These are phyloP conservation scores for Hansfordia pulvinata DNA, from an alignment of 2,329 filamentous ascomycete species.

Conservation along the genomic window DNA sequence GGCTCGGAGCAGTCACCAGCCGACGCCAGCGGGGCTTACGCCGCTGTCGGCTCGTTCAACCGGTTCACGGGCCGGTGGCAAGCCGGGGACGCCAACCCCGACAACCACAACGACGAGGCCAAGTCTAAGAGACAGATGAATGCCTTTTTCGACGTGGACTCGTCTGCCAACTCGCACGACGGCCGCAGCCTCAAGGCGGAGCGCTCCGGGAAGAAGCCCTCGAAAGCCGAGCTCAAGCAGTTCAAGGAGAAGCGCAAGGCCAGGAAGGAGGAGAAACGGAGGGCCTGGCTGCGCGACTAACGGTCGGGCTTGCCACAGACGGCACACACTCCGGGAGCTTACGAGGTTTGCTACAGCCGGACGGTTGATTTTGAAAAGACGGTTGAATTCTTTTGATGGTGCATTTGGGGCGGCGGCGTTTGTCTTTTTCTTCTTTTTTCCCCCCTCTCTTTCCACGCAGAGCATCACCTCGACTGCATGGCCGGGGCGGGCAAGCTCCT, in stretches of 20 bases:
- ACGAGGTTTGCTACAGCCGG: no score
- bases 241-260: constrained; percentile 84
- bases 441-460: no score
- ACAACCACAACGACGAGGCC: constrained; percentile 73
- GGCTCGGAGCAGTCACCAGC: constrained; percentile 18
- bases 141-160: constrained; percentile 91
- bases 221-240: constrained; percentile 74
- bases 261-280: constrained; percentile 86
- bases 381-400: no score
- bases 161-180: constrained; percentile 80
- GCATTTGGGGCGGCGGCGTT: no score
- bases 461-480: no score
- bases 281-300: constrained; percentile 79
- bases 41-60: constrained; percentile 69
- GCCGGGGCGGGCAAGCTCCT: no score
- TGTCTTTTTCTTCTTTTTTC: no score
- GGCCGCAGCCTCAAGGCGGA: constrained; percentile 87
- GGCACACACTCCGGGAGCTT: background rate
- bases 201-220: constrained; percentile 70
- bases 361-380: background rate
- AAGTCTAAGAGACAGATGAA: constrained; percentile 83
- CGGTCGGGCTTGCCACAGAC: background rate
- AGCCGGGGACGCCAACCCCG: constrained; percentile 48
- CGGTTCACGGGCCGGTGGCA: constrained; percentile 82
- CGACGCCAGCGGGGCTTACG: constrained; percentile 36